Evolutionary conservation across 495 filamentous ascomycete species (phyloP), one percentile per base, ranked within the genome.

Genomic region (Hyaloscypha bicolor): DNA sequence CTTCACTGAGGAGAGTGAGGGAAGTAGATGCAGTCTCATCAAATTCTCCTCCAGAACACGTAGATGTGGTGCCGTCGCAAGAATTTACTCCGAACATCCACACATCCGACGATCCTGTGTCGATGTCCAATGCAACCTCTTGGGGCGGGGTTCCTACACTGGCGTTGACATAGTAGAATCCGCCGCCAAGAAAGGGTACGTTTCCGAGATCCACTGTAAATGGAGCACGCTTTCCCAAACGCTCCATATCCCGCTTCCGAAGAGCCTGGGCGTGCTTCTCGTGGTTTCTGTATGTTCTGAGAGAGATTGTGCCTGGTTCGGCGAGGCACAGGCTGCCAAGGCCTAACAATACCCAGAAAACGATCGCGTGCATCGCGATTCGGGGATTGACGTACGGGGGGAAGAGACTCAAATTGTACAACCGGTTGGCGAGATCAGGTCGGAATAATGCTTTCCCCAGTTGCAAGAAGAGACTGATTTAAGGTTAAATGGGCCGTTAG

Each of bases 21-120:
- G 93, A 87, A 9, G 86, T 87, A 42, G 93, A 97, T 4, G 79
- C 75, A 67, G 79, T 84, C n/a, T 87, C 77, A 71, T 92, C 77
- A 60, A 52, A 65, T 66, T 4, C 33, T 22, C 69, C 39, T 25
- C 71, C 74, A 8, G 52, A 72, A 68, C 82, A 85, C n/a, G 82
- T 73, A 62, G 81, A 71, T 21, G 82, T 79, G 11, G 71, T 59
- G 25, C 68, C 62, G 63, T 77, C 76, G 42, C 82, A 67, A 31
- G 87, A 81, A 37, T 74, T 75, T 8, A 82, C 81, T 6, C 88
- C 84, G 76, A 94, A 93, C 35, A 87, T 83, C 93, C 93, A 97
- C 12, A 94, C 79, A 77, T 97, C 93, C 69, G 90, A 93, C 70
- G 91, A 94, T 5, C 91, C 91, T 9, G 91, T 94, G 67, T 94